Conservation (phyloP, 2,329 filamentous ascomycete genomes). For the Thielaviopsis punctulata region DNA sequence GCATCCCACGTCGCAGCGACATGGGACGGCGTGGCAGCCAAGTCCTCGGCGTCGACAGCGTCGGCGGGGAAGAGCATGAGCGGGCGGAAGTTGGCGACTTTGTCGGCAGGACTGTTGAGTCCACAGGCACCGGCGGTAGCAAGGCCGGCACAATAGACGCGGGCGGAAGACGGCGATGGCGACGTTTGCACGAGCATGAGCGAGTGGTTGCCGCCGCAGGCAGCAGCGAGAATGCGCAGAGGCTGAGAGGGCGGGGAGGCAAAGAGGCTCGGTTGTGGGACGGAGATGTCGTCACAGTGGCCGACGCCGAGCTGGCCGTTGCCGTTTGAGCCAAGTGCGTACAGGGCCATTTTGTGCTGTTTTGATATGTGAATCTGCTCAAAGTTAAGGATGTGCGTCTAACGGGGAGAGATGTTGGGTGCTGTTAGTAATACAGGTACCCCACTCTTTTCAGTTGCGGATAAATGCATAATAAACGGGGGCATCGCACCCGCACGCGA, state of each 20-base stretch:
- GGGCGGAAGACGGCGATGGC: constrained; percentile 50
- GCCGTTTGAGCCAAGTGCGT: constrained; percentile 60
- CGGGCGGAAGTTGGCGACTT: constrained; percentile 10
- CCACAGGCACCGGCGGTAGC: constrained; percentile 34
- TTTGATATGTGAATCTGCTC: not conserved
- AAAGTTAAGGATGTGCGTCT: not conserved
- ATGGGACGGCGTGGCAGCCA: constrained; percentile 15
- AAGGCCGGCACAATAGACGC: constrained; percentile 16
- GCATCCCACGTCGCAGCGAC: constrained; percentile 67
- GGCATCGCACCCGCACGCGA: not conserved
- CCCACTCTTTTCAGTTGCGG: not conserved
- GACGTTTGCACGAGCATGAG: constrained; percentile 46
- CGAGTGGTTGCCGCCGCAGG: constrained; percentile 75
- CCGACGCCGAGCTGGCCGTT: constrained; percentile 58
- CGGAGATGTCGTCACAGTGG: constrained; percentile 53
- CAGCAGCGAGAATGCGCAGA: constrained; percentile 18
- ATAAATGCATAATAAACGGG: not conserved
- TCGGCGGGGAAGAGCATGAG: constrained; percentile 8
- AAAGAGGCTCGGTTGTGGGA: constrained; percentile 47
- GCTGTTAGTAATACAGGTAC: not conserved
- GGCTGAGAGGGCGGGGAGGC: constrained; percentile 21
- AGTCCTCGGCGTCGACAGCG: not conserved
- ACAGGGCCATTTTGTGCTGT: constrained; percentile 27
- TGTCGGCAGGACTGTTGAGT: constrained; percentile 14
- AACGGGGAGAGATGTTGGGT: not conserved